These are phyloP conservation scores for Exophiala lecanii-corni DNA, from an alignment of 2,329 filamentous ascomycete genomes.

Conservation along the genomic window DNA sequence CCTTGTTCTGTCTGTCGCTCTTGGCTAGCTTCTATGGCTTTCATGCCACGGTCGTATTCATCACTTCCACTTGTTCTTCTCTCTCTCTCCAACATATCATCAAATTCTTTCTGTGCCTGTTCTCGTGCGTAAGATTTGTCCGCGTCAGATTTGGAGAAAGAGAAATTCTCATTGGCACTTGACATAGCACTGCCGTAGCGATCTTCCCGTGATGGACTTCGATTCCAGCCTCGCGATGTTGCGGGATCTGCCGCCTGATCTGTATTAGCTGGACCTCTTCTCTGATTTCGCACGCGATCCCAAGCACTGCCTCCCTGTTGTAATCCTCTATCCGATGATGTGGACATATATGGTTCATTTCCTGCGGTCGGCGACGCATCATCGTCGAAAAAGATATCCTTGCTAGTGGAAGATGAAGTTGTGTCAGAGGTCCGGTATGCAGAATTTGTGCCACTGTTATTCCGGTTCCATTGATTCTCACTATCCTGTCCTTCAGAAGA, in stretches of 20 bases:
- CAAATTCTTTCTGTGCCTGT: slow-evolving; percentile 41
- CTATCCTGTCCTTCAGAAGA: too few species aligned
- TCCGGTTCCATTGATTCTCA: too few species aligned
- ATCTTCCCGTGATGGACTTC: background rate
- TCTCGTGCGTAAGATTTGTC: slow-evolving; percentile 32
- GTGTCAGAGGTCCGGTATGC: too few species aligned
- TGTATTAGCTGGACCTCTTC: background rate
- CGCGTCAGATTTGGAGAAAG: slow-evolving; percentile 19
- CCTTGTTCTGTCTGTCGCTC: slow-evolving; percentile 11
- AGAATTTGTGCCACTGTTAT: too few species aligned
- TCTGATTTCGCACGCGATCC: slow-evolving; percentile 18
- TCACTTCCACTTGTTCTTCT: slow-evolving; percentile 26
- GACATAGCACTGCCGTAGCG: slow-evolving; percentile 4
- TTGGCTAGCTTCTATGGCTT: slow-evolving; percentile 14
- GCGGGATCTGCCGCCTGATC: background rate
- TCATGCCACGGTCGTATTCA: slow-evolving; percentile 19
- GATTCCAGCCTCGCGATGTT: background rate
- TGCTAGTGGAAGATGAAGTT: background rate
- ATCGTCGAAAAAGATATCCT: slow-evolving; percentile 11
- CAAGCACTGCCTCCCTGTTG: slow-evolving; percentile 15
- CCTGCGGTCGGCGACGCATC: slow-evolving; percentile 25
- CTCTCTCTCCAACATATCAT: slow-evolving; percentile 40
- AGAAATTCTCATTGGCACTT: slow-evolving; percentile 12
- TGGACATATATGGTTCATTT: slow-evolving; percentile 15
- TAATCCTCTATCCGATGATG: background rate